Base-by-base conservation (phyloP, 208 protist genomes). In the Tetramitus jugosus region DNA sequence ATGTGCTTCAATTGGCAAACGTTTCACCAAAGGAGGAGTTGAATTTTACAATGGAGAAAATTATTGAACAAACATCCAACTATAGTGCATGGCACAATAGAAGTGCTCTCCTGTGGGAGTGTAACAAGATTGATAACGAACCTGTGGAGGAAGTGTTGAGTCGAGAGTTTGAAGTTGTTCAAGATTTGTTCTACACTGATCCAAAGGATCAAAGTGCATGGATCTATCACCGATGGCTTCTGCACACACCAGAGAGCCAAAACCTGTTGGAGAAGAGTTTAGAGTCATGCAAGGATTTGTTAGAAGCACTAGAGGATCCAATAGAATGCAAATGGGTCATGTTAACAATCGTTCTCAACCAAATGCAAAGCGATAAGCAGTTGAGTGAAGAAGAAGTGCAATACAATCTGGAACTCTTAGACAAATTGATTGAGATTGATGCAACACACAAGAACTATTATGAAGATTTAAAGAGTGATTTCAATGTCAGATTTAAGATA, bases 161-260 rank as follows among this genome's bases (percentile, higher is more conserved):
- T n/a, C 40, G 61, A 62, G 86, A 89, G 40, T 86, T 86, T 72
- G 86, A 88, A 49, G 76, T 84, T 20, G 85, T 89, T 42, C 61
- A 80, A 43, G 77, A 79, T 60, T 84, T 86, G 26, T 77, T 80
- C 33, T 90, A 81, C 37, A 90, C 85, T 17, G 83, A 86, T 56
- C 86, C 87, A n/a, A 78, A 84, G 31, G 84, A 90, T 79, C 86
- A 89, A 62, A 84, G 77, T 69, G 71, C 83, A 33, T 90, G 87
- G 87, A 75, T 90, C 20, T 90, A 90, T 80, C 78, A 83, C 39
- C 79, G 79, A 43, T 90, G 87, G 87, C 60, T 90, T 3, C 60
- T 88, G 35, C 8, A 49, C n/a, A 49, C 7, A 71, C 39, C 65
- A 17, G 42, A 74, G 14, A 23, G n/a, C 2, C 33, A 74, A 39